Evolutionary conservation across 768 basidiomycete species (phyloP).

Genomic region (Podaxis sp.): DNA sequence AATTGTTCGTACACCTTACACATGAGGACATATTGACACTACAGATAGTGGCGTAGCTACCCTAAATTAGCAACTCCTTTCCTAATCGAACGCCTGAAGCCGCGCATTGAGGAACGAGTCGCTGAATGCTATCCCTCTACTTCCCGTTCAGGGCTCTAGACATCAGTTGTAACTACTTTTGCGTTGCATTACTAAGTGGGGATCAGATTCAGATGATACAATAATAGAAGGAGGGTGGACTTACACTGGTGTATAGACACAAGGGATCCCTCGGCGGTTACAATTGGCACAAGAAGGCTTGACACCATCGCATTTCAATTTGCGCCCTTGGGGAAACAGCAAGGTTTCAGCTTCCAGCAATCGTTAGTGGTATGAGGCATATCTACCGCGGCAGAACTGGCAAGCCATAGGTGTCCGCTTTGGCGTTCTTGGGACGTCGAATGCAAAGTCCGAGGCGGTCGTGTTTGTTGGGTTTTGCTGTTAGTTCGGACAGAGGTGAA

Average conservation of each 20-base stretch:
- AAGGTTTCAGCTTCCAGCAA: not conserved
- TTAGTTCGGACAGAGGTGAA: not conserved
- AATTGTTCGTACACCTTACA: not conserved
- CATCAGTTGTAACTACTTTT: constrained; percentile 4
- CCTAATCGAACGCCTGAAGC: constrained; percentile 12
- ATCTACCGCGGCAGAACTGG: constrained; percentile 66
- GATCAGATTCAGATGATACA: constrained; percentile 14
- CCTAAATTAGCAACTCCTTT: constrained; percentile 5
- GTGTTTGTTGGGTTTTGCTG: not conserved
- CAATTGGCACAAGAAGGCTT: constrained; percentile 69
- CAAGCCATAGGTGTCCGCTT: constrained; percentile 70
- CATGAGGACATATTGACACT: constrained; percentile 4
- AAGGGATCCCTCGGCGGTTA: constrained; percentile 55
- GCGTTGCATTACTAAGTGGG: constrained; percentile 1
- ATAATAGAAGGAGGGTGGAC: constrained; percentile 24
- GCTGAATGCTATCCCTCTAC: not conserved
- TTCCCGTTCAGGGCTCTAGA: not conserved
- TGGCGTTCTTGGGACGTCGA: constrained; percentile 29
- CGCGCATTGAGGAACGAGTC: constrained; percentile 28
- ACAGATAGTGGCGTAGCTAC: not conserved
- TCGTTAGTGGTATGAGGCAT: not conserved
- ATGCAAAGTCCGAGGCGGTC: not conserved
- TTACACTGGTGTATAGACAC: constrained; percentile 67
- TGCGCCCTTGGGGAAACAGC: constrained; percentile 3
- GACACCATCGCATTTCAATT: constrained; percentile 65